Evolutionary conservation across 2,329 filamentous ascomycete species (phyloP), one percentile per base, ranked within the genome.

Genomic region (Dryadomyces sulphureus): DNA sequence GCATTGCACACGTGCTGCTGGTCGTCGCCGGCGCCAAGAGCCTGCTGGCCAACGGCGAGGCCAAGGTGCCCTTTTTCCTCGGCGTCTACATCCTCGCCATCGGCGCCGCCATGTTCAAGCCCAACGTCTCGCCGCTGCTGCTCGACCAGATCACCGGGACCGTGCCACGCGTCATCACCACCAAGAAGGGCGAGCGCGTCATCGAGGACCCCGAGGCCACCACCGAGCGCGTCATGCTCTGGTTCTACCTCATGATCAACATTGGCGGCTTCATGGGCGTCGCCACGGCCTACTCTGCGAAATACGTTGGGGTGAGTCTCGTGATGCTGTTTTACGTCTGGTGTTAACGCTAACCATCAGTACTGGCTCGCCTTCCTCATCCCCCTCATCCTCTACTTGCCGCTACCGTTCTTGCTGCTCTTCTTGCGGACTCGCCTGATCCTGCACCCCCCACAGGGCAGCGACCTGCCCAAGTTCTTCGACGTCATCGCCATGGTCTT

Each of bases 81-180:
- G 79, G 79, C 5, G 62, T 72, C 45, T 72, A 70, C 53, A 62
- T 59, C 22, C 50, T 73, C 35, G 68, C 69, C 53, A 60, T 85
- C 25, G 84, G 84, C 38, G 85, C 82, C 1, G 84, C 84, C 50
- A 81, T 84, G 56, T 87, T 89, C 73, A 90, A 89, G 67, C 75
- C 80, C 52, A 89, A 89, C 57, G 82, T 89, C 38, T 78, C 79
- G 0, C 79, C 81, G 0, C 65, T 85, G 17, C 74, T 86, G 47
- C 80, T 80, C 19, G 81, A 86, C 55, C 81, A 86, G 60, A 80
- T 81, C 59, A 68, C 67, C 30, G 72, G 77, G 48, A 70, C 66
- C 4, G 72, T 68, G 49, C 71, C 77, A 52, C 70, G 68, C 43
- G 69, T 84, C 46, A 66, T 73, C 53, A 71, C 67, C 2, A 62